Evolutionary conservation across 2,329 filamentous ascomycete species (phyloP).

Genomic region (Aureobasidium sp.): DNA sequence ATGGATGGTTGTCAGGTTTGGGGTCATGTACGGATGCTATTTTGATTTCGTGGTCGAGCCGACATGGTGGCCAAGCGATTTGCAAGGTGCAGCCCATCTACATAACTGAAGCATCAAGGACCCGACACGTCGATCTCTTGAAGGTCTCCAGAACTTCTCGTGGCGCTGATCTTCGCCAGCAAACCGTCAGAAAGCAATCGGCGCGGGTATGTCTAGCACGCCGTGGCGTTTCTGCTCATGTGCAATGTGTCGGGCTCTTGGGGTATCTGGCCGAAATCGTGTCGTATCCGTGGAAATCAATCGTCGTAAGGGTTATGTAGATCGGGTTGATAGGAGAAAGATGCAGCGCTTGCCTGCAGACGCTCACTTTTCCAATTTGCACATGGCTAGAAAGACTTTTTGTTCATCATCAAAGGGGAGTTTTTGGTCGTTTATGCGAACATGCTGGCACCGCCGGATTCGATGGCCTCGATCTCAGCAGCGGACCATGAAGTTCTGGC

Average conservation of each 20-base stretch:
- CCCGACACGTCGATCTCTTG: background rate
- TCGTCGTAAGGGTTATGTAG: background rate
- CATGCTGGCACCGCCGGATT: conserved; percentile 77
- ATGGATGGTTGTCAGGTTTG: background rate
- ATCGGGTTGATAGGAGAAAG: background rate
- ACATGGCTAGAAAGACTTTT: conserved; percentile 7
- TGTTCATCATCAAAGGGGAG: background rate
- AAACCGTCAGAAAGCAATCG: background rate
- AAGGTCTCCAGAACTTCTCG: background rate
- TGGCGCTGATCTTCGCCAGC: background rate
- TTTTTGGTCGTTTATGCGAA: conserved; percentile 34
- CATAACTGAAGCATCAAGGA: background rate
- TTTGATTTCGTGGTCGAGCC: background rate
- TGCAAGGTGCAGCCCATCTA: background rate
- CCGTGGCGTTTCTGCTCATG: background rate
- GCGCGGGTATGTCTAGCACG: background rate
- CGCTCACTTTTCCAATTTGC: conserved; percentile 3
- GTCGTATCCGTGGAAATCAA: background rate
- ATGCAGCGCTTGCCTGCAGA: conserved; percentile 11
- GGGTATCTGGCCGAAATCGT: background rate
- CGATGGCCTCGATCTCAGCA: conserved; percentile 89
- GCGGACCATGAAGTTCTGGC: conserved; percentile 62
- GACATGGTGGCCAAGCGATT: background rate
- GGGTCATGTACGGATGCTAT: background rate
- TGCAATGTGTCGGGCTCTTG: background rate